Base-by-base conservation (phyloP, 768 basidiomycete genomes). In the Podaxis sp. region DNA sequence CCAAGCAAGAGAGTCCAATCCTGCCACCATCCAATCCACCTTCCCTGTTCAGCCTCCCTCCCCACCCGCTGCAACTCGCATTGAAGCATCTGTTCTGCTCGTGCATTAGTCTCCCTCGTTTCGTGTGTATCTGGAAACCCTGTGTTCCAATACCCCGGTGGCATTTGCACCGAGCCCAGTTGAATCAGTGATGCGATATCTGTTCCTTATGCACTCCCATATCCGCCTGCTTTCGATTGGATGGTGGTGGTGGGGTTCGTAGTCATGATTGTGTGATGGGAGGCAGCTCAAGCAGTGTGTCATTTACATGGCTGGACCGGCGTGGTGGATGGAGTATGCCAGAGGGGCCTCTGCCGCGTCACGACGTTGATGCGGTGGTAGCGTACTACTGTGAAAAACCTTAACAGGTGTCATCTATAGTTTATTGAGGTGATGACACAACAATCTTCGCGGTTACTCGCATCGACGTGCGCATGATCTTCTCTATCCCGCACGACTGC, bases 41-140 rank as follows among this genome's bases (percentile, higher is more conserved):
- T 68, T 19, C 79, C 77, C 68, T 70, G 85, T 78, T 69, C 77
- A 9, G 84, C 88, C 63, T 93, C 90, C 58, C 69, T 74, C 65
- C 86, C 85, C 5, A 93, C 77, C 60, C 78, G 75, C 6, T 78
- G 74, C 63, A 79, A 78, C 76, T 93, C 93, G 72, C 80, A 78
- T 67, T 74, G 74, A 65, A 90, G 87, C 84, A 94, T 92, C 69
- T 84, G 82, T 60, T 79, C 81, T 7, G 94, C 95, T 61, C 76
- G 76, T 63, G 77, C 75, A 71, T 96, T 96, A 67, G 96, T 94
- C 59, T 81, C 80, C 51, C 79, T 81, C 15, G 85, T 87, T 69
- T 93, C 85, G 72, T 96, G 94, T 3, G 94, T 95, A 66, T 80
- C 79, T 1, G 94, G 95, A 71, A 98, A 96, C 1, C 90, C 93